phyloP scores from a whole-genome alignment of 176 grass and related monocot genomes.

The Carex littledalei region DNA sequence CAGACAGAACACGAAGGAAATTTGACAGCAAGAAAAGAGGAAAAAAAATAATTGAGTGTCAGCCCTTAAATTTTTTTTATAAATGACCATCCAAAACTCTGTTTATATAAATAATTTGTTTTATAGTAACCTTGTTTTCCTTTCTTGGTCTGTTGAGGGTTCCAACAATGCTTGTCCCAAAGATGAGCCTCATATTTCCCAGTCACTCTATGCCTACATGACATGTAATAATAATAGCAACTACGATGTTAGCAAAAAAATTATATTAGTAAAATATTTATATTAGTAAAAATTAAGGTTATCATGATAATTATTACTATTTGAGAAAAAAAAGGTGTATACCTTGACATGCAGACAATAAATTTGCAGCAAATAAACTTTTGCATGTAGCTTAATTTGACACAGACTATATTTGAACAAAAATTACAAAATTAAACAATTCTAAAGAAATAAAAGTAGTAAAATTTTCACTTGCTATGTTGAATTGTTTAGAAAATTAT shows the following conservation, averaged over 20 bases:
- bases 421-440: background rate
- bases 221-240: background rate
- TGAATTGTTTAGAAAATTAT: background rate
- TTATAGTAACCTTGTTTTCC: slow-evolving; percentile 53
- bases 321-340: background rate
- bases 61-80: slow-evolving; percentile 9
- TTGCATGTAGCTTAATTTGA: slow-evolving; percentile 23
- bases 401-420: slow-evolving; percentile 11
- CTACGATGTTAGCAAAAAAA: background rate
- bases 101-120: background rate
- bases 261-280: background rate
- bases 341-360: slow-evolving; percentile 1
- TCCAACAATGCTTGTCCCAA: slow-evolving; percentile 57
- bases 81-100: background rate
- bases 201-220: slow-evolving; percentile 47
- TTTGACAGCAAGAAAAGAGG: background rate
- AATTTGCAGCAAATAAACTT: background rate
- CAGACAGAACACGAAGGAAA: slow-evolving; percentile 32
- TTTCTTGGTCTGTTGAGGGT: slow-evolving; percentile 40
- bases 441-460: background rate
- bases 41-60: slow-evolving; percentile 32
- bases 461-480: background rate
- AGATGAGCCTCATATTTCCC: slow-evolving; percentile 76
- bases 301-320: background rate
- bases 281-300: background rate